phyloP scores from a whole-genome alignment of 176 grass and related monocot species.

The Panicum miliaceum region DNA sequence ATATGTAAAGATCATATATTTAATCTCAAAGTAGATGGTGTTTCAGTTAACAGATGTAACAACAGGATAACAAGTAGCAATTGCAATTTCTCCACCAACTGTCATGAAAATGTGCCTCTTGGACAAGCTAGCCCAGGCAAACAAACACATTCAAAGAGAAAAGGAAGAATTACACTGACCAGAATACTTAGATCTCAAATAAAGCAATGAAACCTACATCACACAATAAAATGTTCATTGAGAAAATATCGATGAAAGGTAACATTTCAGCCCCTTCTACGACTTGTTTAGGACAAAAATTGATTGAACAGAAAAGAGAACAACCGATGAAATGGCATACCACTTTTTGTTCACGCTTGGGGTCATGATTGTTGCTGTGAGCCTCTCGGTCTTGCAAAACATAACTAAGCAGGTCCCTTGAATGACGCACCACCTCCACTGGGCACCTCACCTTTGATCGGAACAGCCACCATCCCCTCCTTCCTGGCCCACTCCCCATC shows the following conservation, averaged over 20 bases:
- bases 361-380: not conserved
- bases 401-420: not conserved
- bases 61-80: not conserved
- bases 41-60: not conserved
- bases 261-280: not conserved
- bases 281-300: not conserved
- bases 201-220: not conserved
- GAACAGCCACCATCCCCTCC: not conserved
- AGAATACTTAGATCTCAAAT: not conserved
- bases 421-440: slow-evolving; percentile 8
- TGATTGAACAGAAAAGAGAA: too few species aligned
- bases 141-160: not conserved
- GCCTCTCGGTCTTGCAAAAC: not conserved
- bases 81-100: not conserved
- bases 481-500: not conserved
- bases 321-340: not conserved
- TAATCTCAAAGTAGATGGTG: too few species aligned
- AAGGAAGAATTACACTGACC: not conserved
- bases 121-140: not conserved
- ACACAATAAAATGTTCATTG: not conserved
- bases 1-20: not conserved
- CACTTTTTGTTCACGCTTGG: slow-evolving; percentile 11
- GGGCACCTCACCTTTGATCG: slow-evolving; percentile 15
- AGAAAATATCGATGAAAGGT: not conserved
- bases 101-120: not conserved